phyloP scores from a whole-genome alignment of 2,329 filamentous ascomycete genomes.

The Aureobasidium sp. region DNA sequence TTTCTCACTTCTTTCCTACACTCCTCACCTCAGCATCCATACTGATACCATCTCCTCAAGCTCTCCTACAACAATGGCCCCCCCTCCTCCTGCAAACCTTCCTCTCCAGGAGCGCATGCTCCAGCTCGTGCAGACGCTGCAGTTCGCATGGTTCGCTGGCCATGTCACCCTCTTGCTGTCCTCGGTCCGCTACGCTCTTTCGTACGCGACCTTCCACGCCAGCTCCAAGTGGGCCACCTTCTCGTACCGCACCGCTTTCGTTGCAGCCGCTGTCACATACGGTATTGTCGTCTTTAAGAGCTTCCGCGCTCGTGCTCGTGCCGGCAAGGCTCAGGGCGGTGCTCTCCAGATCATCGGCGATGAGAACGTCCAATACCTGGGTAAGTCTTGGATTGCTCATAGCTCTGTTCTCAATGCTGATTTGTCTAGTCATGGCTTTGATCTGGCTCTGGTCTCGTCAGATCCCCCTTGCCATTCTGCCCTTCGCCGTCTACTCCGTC shows the following conservation, averaged over 20 bases:
- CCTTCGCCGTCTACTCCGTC: slow-evolving; percentile 93
- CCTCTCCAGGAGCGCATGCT: slow-evolving; percentile 21
- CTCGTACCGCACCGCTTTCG: slow-evolving; percentile 83
- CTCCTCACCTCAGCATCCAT: neutral
- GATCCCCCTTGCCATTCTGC: slow-evolving; percentile 81
- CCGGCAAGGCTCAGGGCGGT: slow-evolving; percentile 56
- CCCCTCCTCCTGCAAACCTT: slow-evolving; percentile 19
- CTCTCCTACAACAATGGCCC: slow-evolving; percentile 21
- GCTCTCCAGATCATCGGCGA: slow-evolving; percentile 65
- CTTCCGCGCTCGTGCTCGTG: slow-evolving; percentile 75
- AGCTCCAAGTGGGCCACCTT: slow-evolving; percentile 69
- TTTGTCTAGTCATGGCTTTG: slow-evolving; percentile 69
- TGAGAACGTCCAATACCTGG: slow-evolving; percentile 95
- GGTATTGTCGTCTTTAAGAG: slow-evolving; percentile 99
- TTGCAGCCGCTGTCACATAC: slow-evolving; percentile 86
- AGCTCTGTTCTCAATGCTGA: slow-evolving; percentile 18
- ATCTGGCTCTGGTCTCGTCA: slow-evolving; percentile 92
- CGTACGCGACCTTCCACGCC: slow-evolving; percentile 84
- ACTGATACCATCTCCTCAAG: slow-evolving; percentile 5
- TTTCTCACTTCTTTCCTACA: neutral
- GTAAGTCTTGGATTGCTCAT: slow-evolving; percentile 49
- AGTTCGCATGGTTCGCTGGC: slow-evolving; percentile 68
- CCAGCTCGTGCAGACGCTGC: slow-evolving; percentile 72
- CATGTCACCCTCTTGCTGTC: slow-evolving; percentile 80
- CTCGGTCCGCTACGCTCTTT: slow-evolving; percentile 75